A percentile compares a stretch with the other conserved stretches of the same genome.
Evolutionary conservation across 305 asterid species (phyloP).

Genomic region (Solanum hybrid): DNA sequence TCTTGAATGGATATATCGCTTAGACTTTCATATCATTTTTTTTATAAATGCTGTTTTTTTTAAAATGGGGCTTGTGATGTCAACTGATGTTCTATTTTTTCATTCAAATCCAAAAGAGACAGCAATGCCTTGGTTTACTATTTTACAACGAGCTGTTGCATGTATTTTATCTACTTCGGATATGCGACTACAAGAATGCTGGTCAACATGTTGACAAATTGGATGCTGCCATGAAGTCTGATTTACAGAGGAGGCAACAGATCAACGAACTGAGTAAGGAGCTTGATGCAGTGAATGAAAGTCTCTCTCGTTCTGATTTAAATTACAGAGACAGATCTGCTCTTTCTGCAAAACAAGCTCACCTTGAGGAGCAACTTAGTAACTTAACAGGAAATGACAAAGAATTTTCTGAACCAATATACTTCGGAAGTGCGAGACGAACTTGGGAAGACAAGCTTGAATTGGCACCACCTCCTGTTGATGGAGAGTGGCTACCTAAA

Average conservation of each 20-base stretch:
- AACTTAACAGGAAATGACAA: conserved; percentile 40
- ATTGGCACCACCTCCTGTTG: conserved; percentile 95
- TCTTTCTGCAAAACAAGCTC: conserved; percentile 49
- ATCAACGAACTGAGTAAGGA: conserved; percentile 58
- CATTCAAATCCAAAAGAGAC: conserved; percentile 40
- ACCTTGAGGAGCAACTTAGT: conserved; percentile 61
- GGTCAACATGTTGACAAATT: conserved; percentile 70
- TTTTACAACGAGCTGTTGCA: conserved; percentile 88
- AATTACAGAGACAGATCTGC: conserved; percentile 60
- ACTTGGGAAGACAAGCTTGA: conserved; percentile 71
- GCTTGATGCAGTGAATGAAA: conserved; percentile 51
- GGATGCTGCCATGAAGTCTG: conserved; percentile 84
- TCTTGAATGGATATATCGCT: background rate
- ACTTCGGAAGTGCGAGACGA: conserved; percentile 82
- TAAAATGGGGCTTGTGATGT: conserved; percentile 7
- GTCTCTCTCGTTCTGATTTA: conserved; percentile 54
- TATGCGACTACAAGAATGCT: conserved; percentile 92
- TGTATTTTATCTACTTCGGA: conserved; percentile 83
- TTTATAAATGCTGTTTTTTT: background rate
- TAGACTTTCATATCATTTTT: background rate
- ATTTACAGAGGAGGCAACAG: conserved; percentile 59
- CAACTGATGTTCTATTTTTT: conserved; percentile 16
- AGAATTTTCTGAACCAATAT: conserved; percentile 73
- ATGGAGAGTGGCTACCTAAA: conserved; percentile 99
- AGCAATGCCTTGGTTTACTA: conserved; percentile 69